These are phyloP conservation scores for Colletotrichum tropicicola DNA, from an alignment of 2,329 filamentous ascomycete genomes.

Conservation along the genomic window DNA sequence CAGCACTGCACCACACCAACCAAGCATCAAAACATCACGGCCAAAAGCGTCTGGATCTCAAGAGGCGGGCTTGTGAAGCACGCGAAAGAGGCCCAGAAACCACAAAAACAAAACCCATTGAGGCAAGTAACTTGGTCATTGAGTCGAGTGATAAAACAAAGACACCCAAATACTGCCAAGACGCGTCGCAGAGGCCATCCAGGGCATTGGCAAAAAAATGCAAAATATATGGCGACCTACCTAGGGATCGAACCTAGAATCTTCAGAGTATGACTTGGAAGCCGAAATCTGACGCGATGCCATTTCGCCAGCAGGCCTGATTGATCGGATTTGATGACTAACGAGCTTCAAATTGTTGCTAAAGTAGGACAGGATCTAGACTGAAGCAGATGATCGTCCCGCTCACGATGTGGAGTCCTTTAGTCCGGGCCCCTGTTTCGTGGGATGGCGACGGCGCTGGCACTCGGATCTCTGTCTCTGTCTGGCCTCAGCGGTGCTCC, in stretches of 20 bases:
- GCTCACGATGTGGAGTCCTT: slow-evolving; percentile 11
- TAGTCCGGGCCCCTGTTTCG: no score
- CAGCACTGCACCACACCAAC: no score
- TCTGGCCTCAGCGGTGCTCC: no score
- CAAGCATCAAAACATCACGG: no score
- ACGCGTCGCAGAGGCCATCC: background rate
- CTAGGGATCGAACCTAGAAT: slow-evolving; percentile 31
- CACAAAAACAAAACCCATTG: no score
- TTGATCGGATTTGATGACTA: background rate
- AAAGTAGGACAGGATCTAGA: background rate
- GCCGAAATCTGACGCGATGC: slow-evolving; percentile 32
- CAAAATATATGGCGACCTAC: slow-evolving; percentile 17
- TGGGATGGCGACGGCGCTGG: no score
- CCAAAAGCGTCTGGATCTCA: no score
- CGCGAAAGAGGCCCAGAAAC: no score
- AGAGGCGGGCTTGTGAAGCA: no score
- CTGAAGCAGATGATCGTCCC: background rate
- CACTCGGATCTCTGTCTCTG: no score
- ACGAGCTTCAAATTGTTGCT: rapidly evolving
- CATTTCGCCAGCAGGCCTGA: slow-evolving; percentile 30
- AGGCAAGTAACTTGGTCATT: no score
- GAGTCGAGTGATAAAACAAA: no score
- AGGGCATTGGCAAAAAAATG: background rate
- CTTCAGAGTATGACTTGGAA: slow-evolving; percentile 28
- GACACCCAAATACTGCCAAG: background rate